These are phyloP conservation scores for Diatrype stigma DNA, from an alignment of 2,329 filamentous ascomycete species.

Conservation along the genomic window DNA sequence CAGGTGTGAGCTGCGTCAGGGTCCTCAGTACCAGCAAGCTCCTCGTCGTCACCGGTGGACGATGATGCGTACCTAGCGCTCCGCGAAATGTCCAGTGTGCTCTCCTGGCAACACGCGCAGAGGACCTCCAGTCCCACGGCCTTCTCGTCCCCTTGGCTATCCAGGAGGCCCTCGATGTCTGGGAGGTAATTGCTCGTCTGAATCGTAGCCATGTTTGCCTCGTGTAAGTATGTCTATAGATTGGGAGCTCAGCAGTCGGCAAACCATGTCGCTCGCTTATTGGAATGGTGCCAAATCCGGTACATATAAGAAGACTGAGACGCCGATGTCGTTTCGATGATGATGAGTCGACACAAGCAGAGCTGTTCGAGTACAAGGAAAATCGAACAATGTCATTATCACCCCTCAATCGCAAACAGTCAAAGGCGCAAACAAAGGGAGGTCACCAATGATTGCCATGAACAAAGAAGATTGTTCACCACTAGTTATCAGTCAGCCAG, in stretches of 20 bases:
- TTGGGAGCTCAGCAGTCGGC: no score
- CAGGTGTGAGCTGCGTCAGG: slow-evolving; percentile 1
- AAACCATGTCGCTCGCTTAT: neutral
- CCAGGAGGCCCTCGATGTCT: slow-evolving; percentile 17
- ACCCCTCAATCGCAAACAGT: no score
- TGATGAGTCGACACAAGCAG: no score
- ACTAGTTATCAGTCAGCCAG: no score
- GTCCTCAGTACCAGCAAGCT: neutral
- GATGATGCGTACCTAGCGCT: slow-evolving; percentile 7
- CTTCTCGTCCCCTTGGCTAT: slow-evolving; percentile 8
- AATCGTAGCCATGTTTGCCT: slow-evolving; percentile 7
- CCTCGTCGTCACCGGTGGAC: neutral
- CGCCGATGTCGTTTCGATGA: no score
- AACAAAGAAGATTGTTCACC: no score
- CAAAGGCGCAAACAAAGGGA: no score
- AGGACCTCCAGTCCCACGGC: slow-evolving; percentile 8
- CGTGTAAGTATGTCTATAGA: neutral
- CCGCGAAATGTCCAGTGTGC: slow-evolving; percentile 15
- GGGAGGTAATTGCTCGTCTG: slow-evolving; percentile 19
- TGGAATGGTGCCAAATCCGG: neutral
- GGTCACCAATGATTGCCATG: no score
- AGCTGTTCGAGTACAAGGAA: no score
- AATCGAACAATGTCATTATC: no score
- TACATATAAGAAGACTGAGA: no score
- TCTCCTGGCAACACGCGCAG: slow-evolving; percentile 15